Percentiles rank a stretch among this genome's conserved stretches.
phyloP scores from a whole-genome alignment of 2,329 filamentous ascomycete genomes.

The Beauveria varroae region DNA sequence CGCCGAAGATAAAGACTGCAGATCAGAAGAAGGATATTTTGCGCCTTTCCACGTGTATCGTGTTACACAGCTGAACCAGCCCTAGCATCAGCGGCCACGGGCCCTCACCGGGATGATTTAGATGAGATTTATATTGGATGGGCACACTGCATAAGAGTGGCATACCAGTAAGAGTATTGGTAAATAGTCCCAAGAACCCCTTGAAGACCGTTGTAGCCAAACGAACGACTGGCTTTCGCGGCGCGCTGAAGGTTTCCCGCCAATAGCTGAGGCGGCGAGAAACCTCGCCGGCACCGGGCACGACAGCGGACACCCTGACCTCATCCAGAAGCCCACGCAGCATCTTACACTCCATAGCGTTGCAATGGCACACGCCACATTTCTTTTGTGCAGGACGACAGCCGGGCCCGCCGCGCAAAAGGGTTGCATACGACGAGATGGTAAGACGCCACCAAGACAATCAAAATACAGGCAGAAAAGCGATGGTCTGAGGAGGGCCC shows the following conservation, averaged over 20 bases:
- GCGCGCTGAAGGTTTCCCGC: not conserved
- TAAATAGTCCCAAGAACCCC: too few species aligned
- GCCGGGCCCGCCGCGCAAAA: too few species aligned
- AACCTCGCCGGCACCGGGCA: too few species aligned
- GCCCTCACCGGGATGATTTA: not conserved
- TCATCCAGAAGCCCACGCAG: too few species aligned
- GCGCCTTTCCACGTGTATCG: not conserved
- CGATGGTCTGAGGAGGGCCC: too few species aligned
- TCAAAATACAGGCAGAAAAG: too few species aligned
- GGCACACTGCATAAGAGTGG: not conserved
- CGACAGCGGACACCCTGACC: too few species aligned
- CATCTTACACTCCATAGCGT: too few species aligned
- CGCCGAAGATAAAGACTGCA: not conserved
- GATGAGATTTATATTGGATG: slow-evolving; percentile 1
- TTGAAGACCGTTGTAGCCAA: not conserved
- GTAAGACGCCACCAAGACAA: too few species aligned
- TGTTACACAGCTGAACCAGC: not conserved
- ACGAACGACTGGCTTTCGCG: not conserved
- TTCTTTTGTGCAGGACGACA: too few species aligned
- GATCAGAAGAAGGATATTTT: not conserved
- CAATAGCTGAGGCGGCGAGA: not conserved
- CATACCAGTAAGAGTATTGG: not conserved
- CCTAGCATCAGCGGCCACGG: not conserved
- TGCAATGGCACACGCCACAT: too few species aligned
- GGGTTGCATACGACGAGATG: too few species aligned